These are phyloP conservation scores for Paralagenidium karlingii DNA, from an alignment of 352 stramenopile genomes.

Conservation along the genomic window DNA sequence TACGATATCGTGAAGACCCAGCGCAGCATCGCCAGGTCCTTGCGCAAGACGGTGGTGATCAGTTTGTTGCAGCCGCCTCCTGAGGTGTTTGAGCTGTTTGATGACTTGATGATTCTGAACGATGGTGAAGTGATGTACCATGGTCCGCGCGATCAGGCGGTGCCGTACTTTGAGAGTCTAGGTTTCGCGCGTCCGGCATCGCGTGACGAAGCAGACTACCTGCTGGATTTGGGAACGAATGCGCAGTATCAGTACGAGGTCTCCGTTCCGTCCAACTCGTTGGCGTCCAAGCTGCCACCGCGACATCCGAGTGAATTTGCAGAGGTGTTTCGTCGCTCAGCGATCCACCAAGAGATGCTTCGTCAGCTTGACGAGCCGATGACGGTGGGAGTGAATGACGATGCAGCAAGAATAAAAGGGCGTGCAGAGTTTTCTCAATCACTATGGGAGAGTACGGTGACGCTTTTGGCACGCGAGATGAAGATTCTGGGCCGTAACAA, in stretches of 20 bases:
- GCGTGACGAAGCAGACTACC: conserved; percentile 34
- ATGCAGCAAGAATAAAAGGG: conserved; percentile 14
- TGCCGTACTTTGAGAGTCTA: conserved; percentile 23
- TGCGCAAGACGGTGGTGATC: conserved; percentile 40
- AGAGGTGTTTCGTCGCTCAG: conserved; percentile 15
- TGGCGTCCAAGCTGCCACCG: conserved; percentile 1
- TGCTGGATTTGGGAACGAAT: conserved; percentile 32
- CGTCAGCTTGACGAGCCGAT: conserved; percentile 10
- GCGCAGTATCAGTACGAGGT: conserved; percentile 18
- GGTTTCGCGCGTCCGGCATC: conserved; percentile 24
- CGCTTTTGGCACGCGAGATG: conserved; percentile 40
- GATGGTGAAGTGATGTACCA: conserved; percentile 50
- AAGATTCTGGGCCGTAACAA: conserved; percentile 46
- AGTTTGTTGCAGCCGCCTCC: conserved; percentile 37
- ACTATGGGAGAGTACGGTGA: conserved; percentile 12
- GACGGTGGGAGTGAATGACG: conserved; percentile 2
- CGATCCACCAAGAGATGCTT: conserved; percentile 15
- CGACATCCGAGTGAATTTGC: conserved; percentile 8
- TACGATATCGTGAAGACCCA: conserved; percentile 85
- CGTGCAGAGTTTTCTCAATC: conserved; percentile 30
- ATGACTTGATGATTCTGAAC: conserved; percentile 42
- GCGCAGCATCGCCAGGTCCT: conserved; percentile 17
- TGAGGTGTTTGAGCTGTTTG: conserved; percentile 41
- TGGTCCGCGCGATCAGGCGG: conserved; percentile 16
- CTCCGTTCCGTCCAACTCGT: conserved; percentile 2